Percentiles rank a stretch among this genome's conserved stretches.
Conservation (phyloP, 1,284 basidiomycete genomes). For the Fistulinella cinereoalba region DNA sequence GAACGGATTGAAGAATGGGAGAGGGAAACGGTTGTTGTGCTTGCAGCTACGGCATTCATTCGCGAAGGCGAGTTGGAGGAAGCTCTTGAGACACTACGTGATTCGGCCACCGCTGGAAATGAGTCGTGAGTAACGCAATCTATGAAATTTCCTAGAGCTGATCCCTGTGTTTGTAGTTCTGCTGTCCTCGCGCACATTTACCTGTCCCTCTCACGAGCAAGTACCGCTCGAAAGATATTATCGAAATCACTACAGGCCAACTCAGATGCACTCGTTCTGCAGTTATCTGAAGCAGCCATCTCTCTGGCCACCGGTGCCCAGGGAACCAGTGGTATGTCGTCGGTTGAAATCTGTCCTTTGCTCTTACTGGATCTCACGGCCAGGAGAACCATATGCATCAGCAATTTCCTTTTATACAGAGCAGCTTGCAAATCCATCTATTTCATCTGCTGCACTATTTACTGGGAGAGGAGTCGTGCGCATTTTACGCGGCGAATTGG, state of each 20-base stretch:
- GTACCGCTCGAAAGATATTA: constrained; percentile 84
- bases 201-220: constrained; percentile 79
- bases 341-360: not conserved
- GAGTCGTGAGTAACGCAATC: constrained; percentile 53
- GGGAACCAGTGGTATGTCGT: constrained; percentile 32
- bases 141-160: not conserved
- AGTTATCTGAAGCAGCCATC: constrained; percentile 87
- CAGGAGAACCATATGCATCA: constrained; percentile 55
- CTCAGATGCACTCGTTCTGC: constrained; percentile 86
- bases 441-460: constrained; percentile 72
- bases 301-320: constrained; percentile 79
- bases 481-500: constrained; percentile 75
- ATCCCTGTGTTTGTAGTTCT: constrained; percentile 47
- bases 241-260: constrained; percentile 80
- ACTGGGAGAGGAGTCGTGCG: constrained; percentile 84
- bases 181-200: constrained; percentile 82
- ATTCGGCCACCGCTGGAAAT: constrained; percentile 54
- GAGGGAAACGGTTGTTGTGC: constrained; percentile 69
- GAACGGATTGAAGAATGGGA: constrained; percentile 59
- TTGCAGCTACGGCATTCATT: constrained; percentile 83
- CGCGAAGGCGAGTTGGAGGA: constrained; percentile 85
- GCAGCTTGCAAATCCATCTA: constrained; percentile 81
- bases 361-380: not conserved
- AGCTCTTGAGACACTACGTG: constrained; percentile 81
- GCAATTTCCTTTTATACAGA: constrained; percentile 88